These are phyloP conservation scores for Starmera stellimalicola DNA, from an alignment of 1,139 yeast species.

Conservation along the genomic window DNA sequence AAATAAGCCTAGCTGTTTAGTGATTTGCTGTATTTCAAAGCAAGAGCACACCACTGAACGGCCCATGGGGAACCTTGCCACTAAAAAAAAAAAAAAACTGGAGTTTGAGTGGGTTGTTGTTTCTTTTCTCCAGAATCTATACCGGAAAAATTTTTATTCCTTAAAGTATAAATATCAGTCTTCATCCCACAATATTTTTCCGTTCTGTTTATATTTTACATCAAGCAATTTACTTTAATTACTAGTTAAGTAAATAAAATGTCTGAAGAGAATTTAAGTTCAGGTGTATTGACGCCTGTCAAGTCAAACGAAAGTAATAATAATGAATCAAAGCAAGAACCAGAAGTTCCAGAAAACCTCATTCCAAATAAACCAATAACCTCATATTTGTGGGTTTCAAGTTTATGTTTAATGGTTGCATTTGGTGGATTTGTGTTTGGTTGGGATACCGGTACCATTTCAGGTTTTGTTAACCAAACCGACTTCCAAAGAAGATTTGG, in stretches of 20 bases:
- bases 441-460: constrained; percentile 73
- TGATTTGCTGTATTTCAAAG: too few relatives aligned
- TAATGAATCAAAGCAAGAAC: not conserved
- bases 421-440: constrained; percentile 68
- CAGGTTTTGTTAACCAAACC: constrained; percentile 68
- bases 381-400: constrained; percentile 34
- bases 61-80: constrained; percentile 1
- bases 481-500: constrained; percentile 51
- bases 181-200: too few relatives aligned
- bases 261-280: not conserved
- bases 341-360: too few relatives aligned
- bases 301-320: not conserved
- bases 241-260: not conserved
- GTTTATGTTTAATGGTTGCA: constrained; percentile 41
- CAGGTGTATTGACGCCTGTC: not conserved
- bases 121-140: too few relatives aligned
- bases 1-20: too few relatives aligned
- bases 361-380: constrained; percentile 37
- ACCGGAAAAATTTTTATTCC: too few relatives aligned
- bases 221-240: too few relatives aligned
- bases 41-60: too few relatives aligned
- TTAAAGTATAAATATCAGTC: too few relatives aligned
- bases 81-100: too few relatives aligned
- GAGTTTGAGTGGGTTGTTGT: too few relatives aligned
- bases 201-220: too few relatives aligned